Base-by-base conservation (phyloP, 2,329 filamentous ascomycete species). In the Arthrobotrys pseudoclavata region DNA sequence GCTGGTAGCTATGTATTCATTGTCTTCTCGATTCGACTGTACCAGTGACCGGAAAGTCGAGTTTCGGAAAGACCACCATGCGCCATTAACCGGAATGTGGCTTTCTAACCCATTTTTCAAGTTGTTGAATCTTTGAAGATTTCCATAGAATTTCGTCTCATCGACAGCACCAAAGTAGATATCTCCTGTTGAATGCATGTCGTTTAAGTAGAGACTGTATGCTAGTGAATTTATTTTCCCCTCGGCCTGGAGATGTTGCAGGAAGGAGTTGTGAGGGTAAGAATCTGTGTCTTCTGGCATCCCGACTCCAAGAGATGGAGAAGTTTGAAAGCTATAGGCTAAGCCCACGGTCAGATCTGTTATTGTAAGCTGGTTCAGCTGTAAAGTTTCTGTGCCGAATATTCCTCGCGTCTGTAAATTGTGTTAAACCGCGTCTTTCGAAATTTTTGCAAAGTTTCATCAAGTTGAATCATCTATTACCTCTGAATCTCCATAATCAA, bases 191-290 rank as follows among this genome's bases (percentile, higher is more conserved):
- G 70, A 68, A 22, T 48, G 45, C 15, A 75, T 31, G 9, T 66
- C 70, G 55, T 69, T 69, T n/a, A 75, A 24, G 48, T 75, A 75
- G 12, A 75, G 47, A 22, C 70, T 75, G 34, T 75, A 75, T 18
- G 62, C 70, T n/a, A 75, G 34, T 13, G 70, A 75, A n/a, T 75
- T 75, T 60, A 75, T 69, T 37, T 40, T 29, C 2, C 70, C 70
- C 34, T 29, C 47, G 3, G 53, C 40, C 24, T 75, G 62, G 9
- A 75, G 50, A 18, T 42, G 40, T 26, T 75, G 61, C 13, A 75
- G 53, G 20, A 63, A 75, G 47, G 70, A 63, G 20, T 69, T 40
- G 37, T 75, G 68, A 26, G 62, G 62, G 55, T 75, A 75, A 40
- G 26, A 26, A 6, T 22, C 24, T 3, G 22, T 22, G 20, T 75